Evolutionary conservation across 208 protist genomes (phyloP), one percentile per base, ranked within the genome.

Genomic region (Crithidia fasciculata): DNA sequence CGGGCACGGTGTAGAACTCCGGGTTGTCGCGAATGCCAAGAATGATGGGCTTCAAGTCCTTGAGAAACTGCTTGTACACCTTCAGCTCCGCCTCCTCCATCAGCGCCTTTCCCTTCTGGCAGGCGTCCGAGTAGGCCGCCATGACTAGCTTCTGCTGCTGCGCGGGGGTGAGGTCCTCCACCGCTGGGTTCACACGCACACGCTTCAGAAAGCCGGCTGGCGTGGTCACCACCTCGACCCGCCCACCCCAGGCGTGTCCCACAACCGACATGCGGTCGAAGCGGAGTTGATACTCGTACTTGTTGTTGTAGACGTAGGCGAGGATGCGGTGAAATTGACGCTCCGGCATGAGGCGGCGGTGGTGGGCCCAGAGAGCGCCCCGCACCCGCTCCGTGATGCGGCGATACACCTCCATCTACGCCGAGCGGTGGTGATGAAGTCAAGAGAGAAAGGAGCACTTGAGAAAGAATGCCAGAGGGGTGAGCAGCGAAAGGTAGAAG

Each of bases 261-360:
- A 96, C 90, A 8, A 96, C 89, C 36, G 87, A 83, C 94, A 97
- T 97, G 66, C 84, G 67, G 65, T 97, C 94, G 54, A 97, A 95
- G 2, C 94, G 91, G 28, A 97, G 92, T 61, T 97, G 94, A 55
- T 97, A 86, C 79, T 97, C 94, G 82, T 97, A 97, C 80, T 97
- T 97, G 86, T 97, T 96, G 76, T 96, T 96, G 78, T 97, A 97
- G 9, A 97, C 94, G 76, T 95, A 97, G 10, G 91, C 94, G 15
- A 97, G 80, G 56, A 97, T 95, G 77, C 94, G 91, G 54, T 97
- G 91, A 62, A 94, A 95, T 77, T 97, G 94, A 0, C 94, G 82
- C 78, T 97, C 91, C 0, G 94, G 85, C 90, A 97, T 93, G 41
- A 97, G 86, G 18, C 94, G 87, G 43, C 94, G 86, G 74, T 97